Conservation (phyloP, 176 grass and related monocot genomes). For the Pontederia crassipes region DNA sequence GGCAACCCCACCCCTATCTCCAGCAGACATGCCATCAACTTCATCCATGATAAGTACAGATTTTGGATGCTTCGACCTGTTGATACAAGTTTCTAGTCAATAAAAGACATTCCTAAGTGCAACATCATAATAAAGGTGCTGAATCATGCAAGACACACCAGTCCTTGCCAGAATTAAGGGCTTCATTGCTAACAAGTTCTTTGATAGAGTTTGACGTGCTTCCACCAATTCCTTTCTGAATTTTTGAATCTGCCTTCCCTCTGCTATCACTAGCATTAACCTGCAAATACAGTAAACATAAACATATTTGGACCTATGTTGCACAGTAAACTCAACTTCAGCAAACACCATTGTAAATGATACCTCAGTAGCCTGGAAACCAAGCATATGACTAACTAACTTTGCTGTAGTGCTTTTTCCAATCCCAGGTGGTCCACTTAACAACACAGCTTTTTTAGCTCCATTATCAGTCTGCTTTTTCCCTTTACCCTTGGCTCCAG, state of each 20-base stretch:
- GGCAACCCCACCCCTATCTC: slow-evolving; percentile 96
- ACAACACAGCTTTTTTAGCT: slow-evolving; percentile 81
- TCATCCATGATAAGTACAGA: slow-evolving; percentile 97
- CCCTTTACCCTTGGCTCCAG: slow-evolving; percentile 65
- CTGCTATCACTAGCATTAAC: slow-evolving; percentile 99
- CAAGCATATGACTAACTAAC: slow-evolving; percentile 96
- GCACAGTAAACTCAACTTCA: background rate
- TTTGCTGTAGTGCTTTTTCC: slow-evolving; percentile 93
- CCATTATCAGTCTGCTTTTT: slow-evolving; percentile 71
- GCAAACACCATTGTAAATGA: background rate
- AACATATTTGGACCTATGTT: slow-evolving; percentile 15
- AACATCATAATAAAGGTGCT: background rate
- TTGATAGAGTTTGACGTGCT: slow-evolving; percentile 96
- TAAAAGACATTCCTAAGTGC: slow-evolving; percentile 4
- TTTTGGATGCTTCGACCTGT: slow-evolving; percentile 59
- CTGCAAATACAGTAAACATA: slow-evolving; percentile 27
- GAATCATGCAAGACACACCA: slow-evolving; percentile 36
- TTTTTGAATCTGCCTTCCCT: slow-evolving; percentile 95
- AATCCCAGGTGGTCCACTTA: slow-evolving; percentile 91
- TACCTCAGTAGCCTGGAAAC: slow-evolving; percentile 88
- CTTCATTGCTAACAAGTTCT: slow-evolving; percentile 83
- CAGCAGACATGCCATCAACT: slow-evolving; percentile 99
- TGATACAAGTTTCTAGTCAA: slow-evolving; percentile 14
- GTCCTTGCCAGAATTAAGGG: slow-evolving; percentile 53
- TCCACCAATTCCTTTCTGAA: slow-evolving; percentile 85